These are phyloP conservation scores for Fraxinus angustifolia DNA, from an alignment of 305 asterid genomes.

Conservation along the genomic window DNA sequence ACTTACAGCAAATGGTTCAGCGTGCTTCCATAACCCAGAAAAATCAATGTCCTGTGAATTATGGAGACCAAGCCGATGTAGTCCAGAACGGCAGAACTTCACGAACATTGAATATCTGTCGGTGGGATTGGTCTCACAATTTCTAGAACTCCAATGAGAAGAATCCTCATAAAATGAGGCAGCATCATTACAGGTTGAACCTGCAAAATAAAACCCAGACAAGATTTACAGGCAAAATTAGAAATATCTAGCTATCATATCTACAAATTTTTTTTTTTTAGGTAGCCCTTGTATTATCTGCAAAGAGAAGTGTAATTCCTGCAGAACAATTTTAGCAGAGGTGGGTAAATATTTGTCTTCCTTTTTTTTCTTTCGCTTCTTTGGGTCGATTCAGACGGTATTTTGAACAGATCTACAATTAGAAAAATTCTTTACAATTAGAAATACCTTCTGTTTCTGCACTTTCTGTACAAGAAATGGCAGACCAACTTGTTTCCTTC, in stretches of 20 bases:
- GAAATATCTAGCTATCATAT: background rate
- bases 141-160: conserved; percentile 23
- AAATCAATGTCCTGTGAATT: conserved; percentile 46
- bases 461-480: conserved; percentile 7
- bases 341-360: background rate
- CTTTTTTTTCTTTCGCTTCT: background rate
- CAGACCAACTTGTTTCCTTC: conserved; percentile 20
- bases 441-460: conserved; percentile 1
- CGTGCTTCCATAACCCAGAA: conserved; percentile 55
- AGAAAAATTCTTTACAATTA: background rate
- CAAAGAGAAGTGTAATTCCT: background rate
- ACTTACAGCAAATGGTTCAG: conserved; percentile 62
- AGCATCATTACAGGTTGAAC: conserved; percentile 28
- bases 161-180: conserved; percentile 24
- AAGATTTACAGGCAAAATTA: background rate
- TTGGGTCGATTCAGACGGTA: background rate
- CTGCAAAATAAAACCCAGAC: conserved; percentile 33
- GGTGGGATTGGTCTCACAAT: conserved; percentile 24
- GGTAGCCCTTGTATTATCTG: background rate
- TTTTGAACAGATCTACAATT: background rate
- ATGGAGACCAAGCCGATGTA: conserved; percentile 58
- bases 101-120: conserved; percentile 52
- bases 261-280: background rate
- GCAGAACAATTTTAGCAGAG: background rate
- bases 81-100: conserved; percentile 65